Evolutionary conservation across 2,329 filamentous ascomycete species (phyloP).

Genomic region (Trichoderma sp.): DNA sequence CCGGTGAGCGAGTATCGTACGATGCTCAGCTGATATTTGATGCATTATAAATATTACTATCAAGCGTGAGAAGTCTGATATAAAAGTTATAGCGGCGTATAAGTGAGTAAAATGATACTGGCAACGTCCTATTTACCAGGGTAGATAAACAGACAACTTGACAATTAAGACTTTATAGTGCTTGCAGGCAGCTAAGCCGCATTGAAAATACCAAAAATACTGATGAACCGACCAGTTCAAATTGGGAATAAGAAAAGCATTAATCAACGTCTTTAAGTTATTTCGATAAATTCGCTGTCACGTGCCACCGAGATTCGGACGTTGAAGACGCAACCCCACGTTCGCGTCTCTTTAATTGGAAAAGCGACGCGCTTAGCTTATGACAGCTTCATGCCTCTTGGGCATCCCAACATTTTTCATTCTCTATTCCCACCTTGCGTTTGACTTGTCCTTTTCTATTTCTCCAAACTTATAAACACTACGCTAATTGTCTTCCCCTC

Average conservation of each 20-base stretch:
- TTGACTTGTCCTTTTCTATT: background rate
- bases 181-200: background rate
- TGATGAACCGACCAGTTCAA: background rate
- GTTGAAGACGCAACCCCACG: conserved; percentile 20
- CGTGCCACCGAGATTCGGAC: background rate
- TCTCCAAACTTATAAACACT: background rate
- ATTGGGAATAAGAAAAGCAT: background rate
- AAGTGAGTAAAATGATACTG: background rate
- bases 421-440: background rate
- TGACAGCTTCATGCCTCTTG: background rate
- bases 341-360: conserved; percentile 25
- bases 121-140: background rate
- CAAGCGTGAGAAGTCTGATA: background rate
- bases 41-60: background rate
- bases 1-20: background rate
- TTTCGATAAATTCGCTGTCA: background rate
- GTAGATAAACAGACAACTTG: background rate
- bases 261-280: background rate
- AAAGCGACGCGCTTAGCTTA: background rate
- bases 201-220: background rate
- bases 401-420: background rate
- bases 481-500: background rate
- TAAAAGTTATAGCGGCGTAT: background rate
- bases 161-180: background rate
- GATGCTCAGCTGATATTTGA: conserved; percentile 5